Base-by-base conservation (phyloP, 345 rosid genomes). In the Lepidium aucheri region DNA sequence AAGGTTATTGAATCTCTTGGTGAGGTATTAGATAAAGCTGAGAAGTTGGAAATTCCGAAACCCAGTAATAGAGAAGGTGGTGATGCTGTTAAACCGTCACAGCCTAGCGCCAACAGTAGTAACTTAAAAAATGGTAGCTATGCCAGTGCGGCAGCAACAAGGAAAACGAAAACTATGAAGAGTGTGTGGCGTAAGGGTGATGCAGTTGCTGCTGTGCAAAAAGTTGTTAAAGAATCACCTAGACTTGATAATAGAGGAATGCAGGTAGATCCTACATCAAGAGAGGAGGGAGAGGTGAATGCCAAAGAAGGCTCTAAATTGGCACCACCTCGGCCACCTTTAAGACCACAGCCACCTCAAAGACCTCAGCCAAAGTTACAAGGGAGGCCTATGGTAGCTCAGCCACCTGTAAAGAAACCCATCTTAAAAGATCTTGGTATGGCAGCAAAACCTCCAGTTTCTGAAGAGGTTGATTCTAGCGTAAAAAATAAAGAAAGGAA, bases 131-230 rank as follows among this genome's bases (percentile, higher is more conserved):
- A 68, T 41, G 77, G 71, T 20, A 73, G 72, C 41, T 54, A 70
- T 1, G 76, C 43, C 34, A 76, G 44, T 70, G 65, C 81, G 5
- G 70, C 33, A 9, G 80, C 64, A 16, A 72, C 74, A 39, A 68
- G 67, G 72, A 85, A 78, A 58, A 67, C 82, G 32, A 90, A 94
- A 69, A 77, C 90, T 55, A 60, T 84, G 81, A 94, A 84, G 87
- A 94, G 96, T 65, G 99, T 94, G 59, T 94, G 99, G 99, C 79
- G 89, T 55, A 94, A 88, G 77, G 97, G 99, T 9, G 99, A 94
- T 73, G 67, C 83, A 8, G 85, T 88, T 16, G 82, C 82, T 18
- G 65, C 61, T 30, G 79, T 84, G 69, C 82, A 82, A 41, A 93
- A 77, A 80, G 80, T 83, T 75, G 92, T 83, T 2, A 75, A 85